Evolutionary conservation across 78 protist species (phyloP), one percentile per base, ranked within the genome.

Genomic region (Pelomyxa schiedti): DNA sequence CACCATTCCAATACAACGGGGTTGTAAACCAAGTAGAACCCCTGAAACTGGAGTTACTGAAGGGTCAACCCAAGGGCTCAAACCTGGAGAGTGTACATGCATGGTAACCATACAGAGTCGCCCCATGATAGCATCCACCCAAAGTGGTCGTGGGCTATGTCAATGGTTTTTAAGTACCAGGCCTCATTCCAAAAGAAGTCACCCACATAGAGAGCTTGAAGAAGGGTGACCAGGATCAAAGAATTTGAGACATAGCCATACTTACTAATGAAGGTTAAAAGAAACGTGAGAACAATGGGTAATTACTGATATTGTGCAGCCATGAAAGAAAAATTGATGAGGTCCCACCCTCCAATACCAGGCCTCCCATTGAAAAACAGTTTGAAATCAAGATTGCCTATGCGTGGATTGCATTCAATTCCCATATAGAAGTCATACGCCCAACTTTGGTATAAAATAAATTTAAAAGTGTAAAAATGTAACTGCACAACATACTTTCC

Each of bases 71-170:
- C n/a, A n/a, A n/a, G n/a, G n/a, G n/a, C n/a, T n/a, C n/a, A n/a
- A 8, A 72, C 81, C 42, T 76, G 66, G 32, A 82, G 67, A 9
- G 86, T 42, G 83, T 84, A 87, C 2, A 81, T 77, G 77, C 77
- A 81, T n/a, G 94, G 89, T 8, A 88, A 83, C 92, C 92, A 88
- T 0, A 75, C 80, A 29, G 81, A 39, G 63, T 85, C 92, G 2
- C 89, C 92, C 36, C 86, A 91, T 72, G 63, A 40, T 8, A 91
- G 88, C 90, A 82, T 82, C 72, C 53, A 91, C 26, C 95, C 95
- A 32, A 90, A 87, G 47, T 87, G 86, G 37, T 90, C 94, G 43
- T 63, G n/a, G 39, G 85, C 74, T 43, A 63, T 63, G 71, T 66
- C 86, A 35, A 81, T 39, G 8, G 72, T 76, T 67, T 39, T 37